A percentile compares a stretch with the other conserved stretches of the same genome.
Conservation (phyloP, 305 asterid genomes). For the Rubia peregrina region DNA sequence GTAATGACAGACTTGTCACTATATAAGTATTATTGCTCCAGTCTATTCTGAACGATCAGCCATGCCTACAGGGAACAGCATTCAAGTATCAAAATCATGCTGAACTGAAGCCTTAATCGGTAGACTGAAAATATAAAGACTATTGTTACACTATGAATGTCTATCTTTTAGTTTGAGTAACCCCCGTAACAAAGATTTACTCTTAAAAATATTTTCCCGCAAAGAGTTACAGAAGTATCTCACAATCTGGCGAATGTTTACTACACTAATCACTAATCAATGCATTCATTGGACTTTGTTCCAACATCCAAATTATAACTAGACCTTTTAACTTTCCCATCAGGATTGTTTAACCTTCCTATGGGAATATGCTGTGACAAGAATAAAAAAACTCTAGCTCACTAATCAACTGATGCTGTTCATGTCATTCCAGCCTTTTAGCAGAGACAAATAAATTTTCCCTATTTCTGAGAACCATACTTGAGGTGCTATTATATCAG, state of each 20-base stretch:
- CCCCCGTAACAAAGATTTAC: neutral
- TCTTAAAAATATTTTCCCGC: neutral
- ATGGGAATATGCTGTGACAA: neutral
- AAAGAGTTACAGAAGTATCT: neutral
- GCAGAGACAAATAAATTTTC: neutral
- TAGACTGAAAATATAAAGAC: neutral
- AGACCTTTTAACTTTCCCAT: neutral
- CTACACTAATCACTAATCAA: neutral
- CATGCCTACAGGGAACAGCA: neutral
- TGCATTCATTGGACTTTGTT: neutral
- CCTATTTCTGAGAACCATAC: neutral
- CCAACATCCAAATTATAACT: neutral
- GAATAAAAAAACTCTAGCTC: neutral
- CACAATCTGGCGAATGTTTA: neutral
- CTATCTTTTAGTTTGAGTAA: neutral
- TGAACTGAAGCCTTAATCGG: neutral
- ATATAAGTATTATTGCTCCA: neutral
- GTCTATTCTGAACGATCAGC: neutral
- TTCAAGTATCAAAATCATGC: neutral
- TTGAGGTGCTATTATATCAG: neutral
- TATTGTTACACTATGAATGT: neutral
- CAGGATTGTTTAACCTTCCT: neutral
- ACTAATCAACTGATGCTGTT: neutral
- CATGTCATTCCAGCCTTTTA: neutral
- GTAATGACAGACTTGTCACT: neutral